Evolutionary conservation across 2,329 filamentous ascomycete species (phyloP).

Genomic region (Fusarium camptoceras): DNA sequence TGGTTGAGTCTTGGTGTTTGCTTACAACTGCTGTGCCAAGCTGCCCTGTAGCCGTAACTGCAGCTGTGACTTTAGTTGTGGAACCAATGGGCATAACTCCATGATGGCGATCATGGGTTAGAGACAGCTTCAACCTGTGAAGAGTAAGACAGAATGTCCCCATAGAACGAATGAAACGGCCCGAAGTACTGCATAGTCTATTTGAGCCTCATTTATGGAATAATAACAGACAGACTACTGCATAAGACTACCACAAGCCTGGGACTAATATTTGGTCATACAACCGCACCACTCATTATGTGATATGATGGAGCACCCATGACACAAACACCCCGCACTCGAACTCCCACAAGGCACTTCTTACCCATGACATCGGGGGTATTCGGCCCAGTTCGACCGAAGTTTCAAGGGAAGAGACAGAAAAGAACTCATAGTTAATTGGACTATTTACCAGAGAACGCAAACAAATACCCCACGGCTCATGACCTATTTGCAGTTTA

Average conservation of each 20-base stretch:
- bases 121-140: background rate
- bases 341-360: background rate
- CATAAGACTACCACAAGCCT: constrained; percentile 1
- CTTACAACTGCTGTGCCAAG: background rate
- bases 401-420: background rate
- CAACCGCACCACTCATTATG: constrained; percentile 43
- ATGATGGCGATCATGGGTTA: constrained; percentile 14
- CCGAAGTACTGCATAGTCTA: background rate
- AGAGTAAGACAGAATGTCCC: background rate
- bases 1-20: constrained; percentile 1
- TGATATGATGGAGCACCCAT: constrained; percentile 26
- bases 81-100: constrained; percentile 17
- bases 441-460: background rate
- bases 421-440: constrained; percentile 4
- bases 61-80: background rate
- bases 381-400: constrained; percentile 31
- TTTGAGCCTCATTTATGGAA: constrained; percentile 16
- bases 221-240: background rate
- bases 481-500: constrained; percentile 39
- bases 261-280: constrained; percentile 1
- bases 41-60: background rate
- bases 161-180: background rate
- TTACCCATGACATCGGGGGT: background rate
- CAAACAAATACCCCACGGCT: constrained; percentile 20
- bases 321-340: constrained; percentile 37